Conservation (phyloP, 768 basidiomycete genomes). For the Candolleomyces efflorescens region DNA sequence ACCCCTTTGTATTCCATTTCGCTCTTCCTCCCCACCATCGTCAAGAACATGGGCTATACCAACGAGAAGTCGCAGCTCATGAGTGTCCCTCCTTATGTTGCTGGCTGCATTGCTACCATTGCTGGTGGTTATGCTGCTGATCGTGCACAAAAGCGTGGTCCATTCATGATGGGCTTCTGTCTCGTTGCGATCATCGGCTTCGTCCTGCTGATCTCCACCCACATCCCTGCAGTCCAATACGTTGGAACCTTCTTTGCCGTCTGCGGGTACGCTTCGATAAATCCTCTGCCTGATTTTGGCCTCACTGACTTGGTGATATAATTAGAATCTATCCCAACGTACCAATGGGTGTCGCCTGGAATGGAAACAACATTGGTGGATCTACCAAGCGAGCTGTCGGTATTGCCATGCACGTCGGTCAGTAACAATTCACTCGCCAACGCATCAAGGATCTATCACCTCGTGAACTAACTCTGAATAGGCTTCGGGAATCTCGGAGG, state of each 20-base stretch:
- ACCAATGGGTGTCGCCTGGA: constrained; percentile 31
- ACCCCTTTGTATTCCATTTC: constrained; percentile 28
- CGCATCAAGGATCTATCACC: no score
- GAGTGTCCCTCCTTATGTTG: constrained; percentile 27
- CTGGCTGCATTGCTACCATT: constrained; percentile 24
- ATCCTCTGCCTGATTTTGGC: no score
- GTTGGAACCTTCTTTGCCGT: constrained; percentile 27
- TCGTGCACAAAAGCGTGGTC: constrained; percentile 20
- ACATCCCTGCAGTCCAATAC: constrained; percentile 24
- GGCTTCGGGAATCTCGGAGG: constrained; percentile 29
- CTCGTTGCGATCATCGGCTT: constrained; percentile 22
- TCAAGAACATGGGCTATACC: constrained; percentile 25
- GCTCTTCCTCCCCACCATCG: constrained; percentile 28
- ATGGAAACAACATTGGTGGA: constrained; percentile 30
- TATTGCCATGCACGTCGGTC: constrained; percentile 31
- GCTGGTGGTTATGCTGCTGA: constrained; percentile 21
- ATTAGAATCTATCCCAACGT: constrained; percentile 28
- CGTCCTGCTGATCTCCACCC: constrained; percentile 22
- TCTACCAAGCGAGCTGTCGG: constrained; percentile 31
- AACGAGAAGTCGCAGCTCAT: constrained; percentile 27
- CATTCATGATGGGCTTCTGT: constrained; percentile 26
- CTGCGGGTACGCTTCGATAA: constrained; percentile 20
- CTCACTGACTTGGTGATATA: not conserved
- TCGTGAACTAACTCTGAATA: not conserved
- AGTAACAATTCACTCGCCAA: constrained; percentile 4